Conservation (phyloP, 2,329 filamentous ascomycete genomes). For the Aspergillus sp. region DNA sequence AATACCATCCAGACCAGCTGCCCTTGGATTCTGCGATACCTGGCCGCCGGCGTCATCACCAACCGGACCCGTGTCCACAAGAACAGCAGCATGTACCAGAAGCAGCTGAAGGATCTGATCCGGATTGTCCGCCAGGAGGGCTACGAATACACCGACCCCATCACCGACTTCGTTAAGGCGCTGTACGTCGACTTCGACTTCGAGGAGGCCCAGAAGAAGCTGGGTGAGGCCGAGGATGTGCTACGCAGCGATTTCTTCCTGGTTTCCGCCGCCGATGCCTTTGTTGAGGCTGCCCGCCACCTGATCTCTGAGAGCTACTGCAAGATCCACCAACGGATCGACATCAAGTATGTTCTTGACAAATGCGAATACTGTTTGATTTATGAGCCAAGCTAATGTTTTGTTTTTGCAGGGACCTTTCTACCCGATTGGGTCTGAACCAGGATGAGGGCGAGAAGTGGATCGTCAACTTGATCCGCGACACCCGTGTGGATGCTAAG, state of each 20-base stretch:
- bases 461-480: conserved; percentile 99
- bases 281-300: conserved; percentile 92
- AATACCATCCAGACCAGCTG: conserved; percentile 99
- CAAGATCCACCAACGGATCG: conserved; percentile 99
- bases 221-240: conserved; percentile 84
- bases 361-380: background rate
- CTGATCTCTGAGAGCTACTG: conserved; percentile 98
- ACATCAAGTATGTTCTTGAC: conserved; percentile 69
- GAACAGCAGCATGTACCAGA: conserved; percentile 80
- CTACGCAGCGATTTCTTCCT: conserved; percentile 96
- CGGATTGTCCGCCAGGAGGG: conserved; percentile 94
- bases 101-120: conserved; percentile 96
- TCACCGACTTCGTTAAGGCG: conserved; percentile 94
- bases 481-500: conserved; percentile 96
- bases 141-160: conserved; percentile 95
- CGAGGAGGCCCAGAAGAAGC: conserved; percentile 89
- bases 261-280: conserved; percentile 75
- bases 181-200: conserved; percentile 97
- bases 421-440: conserved; percentile 83
- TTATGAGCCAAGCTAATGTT: conserved; percentile 17
- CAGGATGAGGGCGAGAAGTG: conserved; percentile 98
- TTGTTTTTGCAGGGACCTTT: conserved; percentile 65
- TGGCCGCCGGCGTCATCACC: conserved; percentile 91
- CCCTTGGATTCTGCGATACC: conserved; percentile 94
- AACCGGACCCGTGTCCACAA: conserved; percentile 81